Evolutionary conservation across 2,329 filamentous ascomycete genomes (phyloP).

Genomic region (Ceratocystis variospora): DNA sequence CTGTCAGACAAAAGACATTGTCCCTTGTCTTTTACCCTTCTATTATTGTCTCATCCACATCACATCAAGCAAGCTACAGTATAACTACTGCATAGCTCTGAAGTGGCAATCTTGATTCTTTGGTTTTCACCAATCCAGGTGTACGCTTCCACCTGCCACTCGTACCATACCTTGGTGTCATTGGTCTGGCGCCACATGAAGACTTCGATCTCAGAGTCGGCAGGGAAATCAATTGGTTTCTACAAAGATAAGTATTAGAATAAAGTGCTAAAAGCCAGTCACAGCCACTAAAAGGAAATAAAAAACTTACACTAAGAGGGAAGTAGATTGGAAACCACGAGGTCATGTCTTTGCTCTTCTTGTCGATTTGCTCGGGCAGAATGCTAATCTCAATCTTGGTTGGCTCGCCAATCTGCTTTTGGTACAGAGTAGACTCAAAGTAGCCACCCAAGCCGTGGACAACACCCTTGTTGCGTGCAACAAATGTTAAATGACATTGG

Average conservation of each 20-base stretch:
- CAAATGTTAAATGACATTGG: constrained; percentile 65
- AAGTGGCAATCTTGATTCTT: constrained; percentile 51
- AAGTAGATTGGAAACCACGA: constrained; percentile 99
- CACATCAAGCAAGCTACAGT: constrained; percentile 61
- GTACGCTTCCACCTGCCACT: constrained; percentile 88
- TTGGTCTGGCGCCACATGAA: constrained; percentile 96
- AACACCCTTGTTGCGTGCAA: constrained; percentile 62
- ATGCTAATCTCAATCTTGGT: constrained; percentile 74
- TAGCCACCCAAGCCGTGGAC: constrained; percentile 88
- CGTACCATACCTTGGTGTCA: constrained; percentile 94
- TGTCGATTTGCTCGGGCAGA: constrained; percentile 79
- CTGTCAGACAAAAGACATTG: too few species aligned
- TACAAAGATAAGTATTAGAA: constrained; percentile 27
- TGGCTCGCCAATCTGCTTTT: constrained; percentile 28
- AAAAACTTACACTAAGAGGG: constrained; percentile 62
- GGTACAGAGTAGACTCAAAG: constrained; percentile 92
- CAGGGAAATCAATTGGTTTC: constrained; percentile 75
- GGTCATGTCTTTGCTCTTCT: constrained; percentile 94
- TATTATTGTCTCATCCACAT: neutral
- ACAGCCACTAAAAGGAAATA: neutral
- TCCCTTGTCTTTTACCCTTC: neutral
- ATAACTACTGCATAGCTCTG: constrained; percentile 54
- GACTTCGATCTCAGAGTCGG: constrained; percentile 70
- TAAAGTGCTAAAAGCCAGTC: neutral
- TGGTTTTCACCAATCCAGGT: constrained; percentile 45